Percentiles rank a stretch among this genome's conserved stretches.
phyloP scores from a whole-genome alignment of 805 yeast genomes.

The Yamadazyma olivae region DNA sequence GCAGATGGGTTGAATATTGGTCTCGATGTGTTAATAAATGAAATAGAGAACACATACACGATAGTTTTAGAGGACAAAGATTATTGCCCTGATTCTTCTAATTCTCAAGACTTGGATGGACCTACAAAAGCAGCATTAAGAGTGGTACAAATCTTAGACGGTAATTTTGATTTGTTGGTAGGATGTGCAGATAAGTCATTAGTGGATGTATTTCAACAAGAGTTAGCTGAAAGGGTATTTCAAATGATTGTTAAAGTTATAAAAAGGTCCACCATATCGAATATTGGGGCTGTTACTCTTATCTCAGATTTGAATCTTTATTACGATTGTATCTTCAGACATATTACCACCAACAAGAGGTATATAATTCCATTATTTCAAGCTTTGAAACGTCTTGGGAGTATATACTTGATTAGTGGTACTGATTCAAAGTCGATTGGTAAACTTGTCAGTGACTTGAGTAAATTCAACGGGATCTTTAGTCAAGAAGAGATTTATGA shows the following conservation, averaged over 20 bases:
- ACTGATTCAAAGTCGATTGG: slow-evolving; percentile 83
- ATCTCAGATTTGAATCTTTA: slow-evolving; percentile 80
- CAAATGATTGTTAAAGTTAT: slow-evolving; percentile 71
- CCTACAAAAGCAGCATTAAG: slow-evolving; percentile 63
- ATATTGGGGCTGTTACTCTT: slow-evolving; percentile 76
- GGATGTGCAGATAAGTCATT: slow-evolving; percentile 87
- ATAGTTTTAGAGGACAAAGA: slow-evolving; percentile 45
- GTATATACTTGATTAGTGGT: slow-evolving; percentile 68
- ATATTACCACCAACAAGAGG: slow-evolving; percentile 55
- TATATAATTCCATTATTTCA: slow-evolving; percentile 73
- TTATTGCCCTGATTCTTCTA: slow-evolving; percentile 38
- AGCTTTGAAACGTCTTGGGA: slow-evolving; percentile 82
- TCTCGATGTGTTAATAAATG: slow-evolving; percentile 81
- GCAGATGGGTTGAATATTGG: slow-evolving; percentile 94
- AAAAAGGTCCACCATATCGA: slow-evolving; percentile 67
- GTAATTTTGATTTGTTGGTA: slow-evolving; percentile 68
- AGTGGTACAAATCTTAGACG: slow-evolving; percentile 58
- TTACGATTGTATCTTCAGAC: slow-evolving; percentile 59
- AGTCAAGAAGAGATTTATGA: slow-evolving; percentile 93
- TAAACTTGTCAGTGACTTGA: slow-evolving; percentile 73
- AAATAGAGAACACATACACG: slow-evolving; percentile 56
- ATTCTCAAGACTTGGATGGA: slow-evolving; percentile 19
- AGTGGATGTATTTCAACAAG: slow-evolving; percentile 90
- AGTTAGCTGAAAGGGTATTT: slow-evolving; percentile 84
- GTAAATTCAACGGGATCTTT: slow-evolving; percentile 84